These are phyloP conservation scores for Termitomyces sp. DNA, from an alignment of 768 basidiomycete genomes.

Conservation along the genomic window DNA sequence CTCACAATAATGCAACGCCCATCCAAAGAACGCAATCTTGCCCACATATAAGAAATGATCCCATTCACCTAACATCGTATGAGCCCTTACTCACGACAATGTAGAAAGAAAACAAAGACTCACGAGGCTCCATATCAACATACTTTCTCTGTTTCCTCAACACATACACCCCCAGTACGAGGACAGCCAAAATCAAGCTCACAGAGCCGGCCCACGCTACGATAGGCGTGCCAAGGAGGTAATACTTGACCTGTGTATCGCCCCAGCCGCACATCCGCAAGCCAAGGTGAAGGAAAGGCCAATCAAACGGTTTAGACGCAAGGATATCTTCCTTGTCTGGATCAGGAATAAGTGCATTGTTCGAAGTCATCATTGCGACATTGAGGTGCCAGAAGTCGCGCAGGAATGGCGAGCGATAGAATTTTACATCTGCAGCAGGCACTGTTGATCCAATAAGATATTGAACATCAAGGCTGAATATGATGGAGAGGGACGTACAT, in stretches of 20 bases:
- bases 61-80: slow-evolving; percentile 65
- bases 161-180: slow-evolving; percentile 62
- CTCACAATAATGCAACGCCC: slow-evolving; percentile 87
- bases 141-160: slow-evolving; percentile 85
- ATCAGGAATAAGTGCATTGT: slow-evolving; percentile 95
- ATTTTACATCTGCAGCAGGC: slow-evolving; percentile 74
- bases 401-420: slow-evolving; percentile 88
- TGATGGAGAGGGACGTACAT: slow-evolving; percentile 46
- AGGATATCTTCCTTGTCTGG: slow-evolving; percentile 99
- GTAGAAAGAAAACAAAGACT: slow-evolving; percentile 23
- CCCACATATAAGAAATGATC: slow-evolving; percentile 91
- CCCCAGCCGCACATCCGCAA: slow-evolving; percentile 98
- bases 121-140: slow-evolving; percentile 84
- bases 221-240: slow-evolving; percentile 87
- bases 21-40: slow-evolving; percentile 88
- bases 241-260: slow-evolving; percentile 83
- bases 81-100: background rate
- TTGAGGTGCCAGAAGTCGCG: slow-evolving; percentile 99
- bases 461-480: background rate
- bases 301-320: slow-evolving; percentile 87
- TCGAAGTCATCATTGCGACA: slow-evolving; percentile 99
- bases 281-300: slow-evolving; percentile 88
- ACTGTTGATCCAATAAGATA: slow-evolving; percentile 40
- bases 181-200: slow-evolving; percentile 54
- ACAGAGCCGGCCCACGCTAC: slow-evolving; percentile 83